phyloP scores from a whole-genome alignment of 495 filamentous ascomycete species.

The Penicillium longicatenatum region DNA sequence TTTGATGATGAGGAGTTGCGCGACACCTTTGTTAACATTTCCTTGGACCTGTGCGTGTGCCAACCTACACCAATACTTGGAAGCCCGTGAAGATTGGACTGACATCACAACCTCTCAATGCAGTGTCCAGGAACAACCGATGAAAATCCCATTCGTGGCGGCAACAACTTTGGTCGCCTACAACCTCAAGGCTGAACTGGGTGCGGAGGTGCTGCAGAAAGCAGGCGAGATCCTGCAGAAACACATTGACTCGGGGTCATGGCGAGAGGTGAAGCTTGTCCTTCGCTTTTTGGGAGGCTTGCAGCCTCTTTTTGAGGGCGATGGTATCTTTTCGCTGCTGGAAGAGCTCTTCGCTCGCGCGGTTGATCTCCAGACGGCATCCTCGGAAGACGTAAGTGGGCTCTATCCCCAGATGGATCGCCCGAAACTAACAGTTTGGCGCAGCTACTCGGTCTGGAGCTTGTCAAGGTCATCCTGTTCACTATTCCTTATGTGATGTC shows the following conservation, averaged over 20 bases:
- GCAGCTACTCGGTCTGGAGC: constrained; percentile 70
- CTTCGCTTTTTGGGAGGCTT: constrained; percentile 84
- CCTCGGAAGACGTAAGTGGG: constrained; percentile 78
- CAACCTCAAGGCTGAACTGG: constrained; percentile 68
- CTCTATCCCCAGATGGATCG: background rate
- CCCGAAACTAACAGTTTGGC: constrained; percentile 23
- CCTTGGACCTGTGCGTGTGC: constrained; percentile 67
- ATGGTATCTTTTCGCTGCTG: constrained; percentile 82
- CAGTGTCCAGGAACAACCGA: constrained; percentile 80
- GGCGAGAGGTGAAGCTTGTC: constrained; percentile 88
- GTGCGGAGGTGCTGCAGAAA: constrained; percentile 64
- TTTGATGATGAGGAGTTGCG: constrained; percentile 77
- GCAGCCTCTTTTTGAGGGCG: constrained; percentile 75
- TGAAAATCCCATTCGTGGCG: constrained; percentile 93
- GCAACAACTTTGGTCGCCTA: constrained; percentile 77
- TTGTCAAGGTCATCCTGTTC: constrained; percentile 93
- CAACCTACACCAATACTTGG: background rate
- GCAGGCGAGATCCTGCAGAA: constrained; percentile 59
- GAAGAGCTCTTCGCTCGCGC: constrained; percentile 83
- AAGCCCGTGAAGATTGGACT: constrained; percentile 9
- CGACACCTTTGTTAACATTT: constrained; percentile 66
- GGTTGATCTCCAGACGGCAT: constrained; percentile 85
- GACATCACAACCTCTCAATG: constrained; percentile 6
- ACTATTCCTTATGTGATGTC: constrained; percentile 90
- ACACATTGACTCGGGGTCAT: constrained; percentile 68